Conservation (phyloP, 192 early-diverging fungal species). For the Umbelopsis sp. region DNA sequence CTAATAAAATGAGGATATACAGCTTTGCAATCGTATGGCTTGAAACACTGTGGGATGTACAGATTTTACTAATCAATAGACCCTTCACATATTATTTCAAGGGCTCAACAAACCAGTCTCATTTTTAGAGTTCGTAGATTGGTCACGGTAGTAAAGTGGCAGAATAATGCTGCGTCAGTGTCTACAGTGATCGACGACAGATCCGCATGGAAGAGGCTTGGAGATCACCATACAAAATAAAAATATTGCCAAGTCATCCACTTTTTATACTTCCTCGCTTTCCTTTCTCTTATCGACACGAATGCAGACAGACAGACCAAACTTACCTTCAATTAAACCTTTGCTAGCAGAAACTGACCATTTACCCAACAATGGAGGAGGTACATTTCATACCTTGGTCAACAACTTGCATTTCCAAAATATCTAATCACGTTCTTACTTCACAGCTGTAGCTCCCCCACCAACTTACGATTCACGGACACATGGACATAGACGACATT, state of each 20-base stretch:
- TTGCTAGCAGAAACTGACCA: constrained; percentile 16
- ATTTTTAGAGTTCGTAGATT: background rate
- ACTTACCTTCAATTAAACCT: constrained; percentile 12
- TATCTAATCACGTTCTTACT: background rate
- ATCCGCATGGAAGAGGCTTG: constrained; percentile 15
- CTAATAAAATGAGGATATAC: too few relatives aligned
- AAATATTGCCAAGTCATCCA: constrained; percentile 13
- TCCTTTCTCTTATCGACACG: background rate
- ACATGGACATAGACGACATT: constrained; percentile 12
- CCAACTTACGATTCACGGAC: background rate
- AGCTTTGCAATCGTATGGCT: too few relatives aligned
- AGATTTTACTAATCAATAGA: too few relatives aligned
- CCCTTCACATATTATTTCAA: too few relatives aligned
- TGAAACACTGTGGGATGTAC: too few relatives aligned
- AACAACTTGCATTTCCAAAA: background rate
- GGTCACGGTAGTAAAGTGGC: background rate
- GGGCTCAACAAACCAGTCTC: background rate
- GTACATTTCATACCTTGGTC: background rate
- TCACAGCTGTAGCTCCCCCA: background rate
- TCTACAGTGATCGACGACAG: constrained; percentile 11
- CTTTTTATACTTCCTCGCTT: background rate
- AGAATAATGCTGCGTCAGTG: background rate
- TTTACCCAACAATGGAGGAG: background rate
- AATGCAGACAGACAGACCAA: constrained; percentile 15
- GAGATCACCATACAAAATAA: constrained; percentile 10